These are phyloP conservation scores for Tetraselmis chui DNA, from an alignment of 139 green algal species.

Conservation along the genomic window DNA sequence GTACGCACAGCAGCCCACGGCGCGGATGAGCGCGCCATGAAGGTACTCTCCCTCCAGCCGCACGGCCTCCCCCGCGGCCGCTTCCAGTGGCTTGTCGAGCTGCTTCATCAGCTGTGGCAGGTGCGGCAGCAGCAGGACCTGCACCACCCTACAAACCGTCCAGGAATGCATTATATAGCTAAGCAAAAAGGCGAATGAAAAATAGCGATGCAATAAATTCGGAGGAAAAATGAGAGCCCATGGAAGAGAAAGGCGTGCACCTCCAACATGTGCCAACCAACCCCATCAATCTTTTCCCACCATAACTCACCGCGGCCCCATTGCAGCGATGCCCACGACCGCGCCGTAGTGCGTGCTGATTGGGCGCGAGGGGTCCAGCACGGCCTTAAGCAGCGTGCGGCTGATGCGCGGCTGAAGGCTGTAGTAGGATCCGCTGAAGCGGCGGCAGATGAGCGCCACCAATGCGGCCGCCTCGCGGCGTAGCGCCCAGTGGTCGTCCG, in stretches of 20 bases:
- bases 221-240: constrained; percentile 22
- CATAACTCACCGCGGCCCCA: constrained; percentile 45
- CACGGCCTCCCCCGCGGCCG: neutral
- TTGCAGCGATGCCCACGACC: constrained; percentile 44
- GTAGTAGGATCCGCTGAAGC: constrained; percentile 48
- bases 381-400: constrained; percentile 33
- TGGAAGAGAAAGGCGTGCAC: no score
- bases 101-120: constrained; percentile 24
- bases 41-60: neutral
- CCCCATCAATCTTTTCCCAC: no score
- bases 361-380: constrained; percentile 44
- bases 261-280: no score
- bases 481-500: constrained; percentile 40
- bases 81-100: neutral
- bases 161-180: neutral
- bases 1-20: neutral
- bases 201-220: neutral
- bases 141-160: constrained; percentile 27
- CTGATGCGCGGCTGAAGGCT: constrained; percentile 55
- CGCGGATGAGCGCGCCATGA: neutral
- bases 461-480: constrained; percentile 47
- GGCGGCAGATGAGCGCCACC: constrained; percentile 43
- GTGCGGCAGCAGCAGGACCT: constrained; percentile 65
- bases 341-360: constrained; percentile 55
- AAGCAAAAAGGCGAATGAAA: neutral